Evolutionary conservation across 169 alveolate species (phyloP).

Genomic region (Plasmodium knowlesi): DNA sequence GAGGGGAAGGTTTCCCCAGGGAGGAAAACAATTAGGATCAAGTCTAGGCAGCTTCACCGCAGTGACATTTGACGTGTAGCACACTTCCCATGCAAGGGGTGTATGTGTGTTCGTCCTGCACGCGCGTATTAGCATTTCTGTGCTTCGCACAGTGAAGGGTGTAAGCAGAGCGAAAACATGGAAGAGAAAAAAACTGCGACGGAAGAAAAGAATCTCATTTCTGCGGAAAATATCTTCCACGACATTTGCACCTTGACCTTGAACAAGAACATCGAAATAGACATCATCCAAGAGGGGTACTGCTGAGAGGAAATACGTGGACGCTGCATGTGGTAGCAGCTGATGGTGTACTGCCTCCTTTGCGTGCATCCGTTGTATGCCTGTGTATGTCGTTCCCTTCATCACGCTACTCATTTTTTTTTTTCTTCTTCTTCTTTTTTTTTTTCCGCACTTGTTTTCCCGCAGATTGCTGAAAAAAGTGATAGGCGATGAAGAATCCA

Average conservation of each 20-base stretch:
- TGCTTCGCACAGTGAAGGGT: background rate
- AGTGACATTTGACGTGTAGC: background rate
- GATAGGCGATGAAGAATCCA: slow-evolving; percentile 59
- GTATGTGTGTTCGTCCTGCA: background rate
- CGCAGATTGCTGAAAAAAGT: slow-evolving; percentile 44
- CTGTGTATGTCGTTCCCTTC: background rate
- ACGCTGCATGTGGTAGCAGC: background rate
- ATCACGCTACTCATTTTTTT: background rate
- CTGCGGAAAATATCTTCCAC: slow-evolving; percentile 41
- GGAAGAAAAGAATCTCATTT: slow-evolving; percentile 17
- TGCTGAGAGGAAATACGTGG: background rate
- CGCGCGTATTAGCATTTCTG: background rate
- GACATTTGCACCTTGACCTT: slow-evolving; percentile 21
- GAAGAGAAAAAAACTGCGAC: background rate
- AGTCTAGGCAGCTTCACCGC: background rate
- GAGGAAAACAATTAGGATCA: background rate
- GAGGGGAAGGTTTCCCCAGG: background rate
- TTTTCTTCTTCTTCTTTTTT: background rate
- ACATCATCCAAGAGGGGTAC: slow-evolving; percentile 69
- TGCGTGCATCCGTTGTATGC: background rate
- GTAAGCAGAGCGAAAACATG: slow-evolving; percentile 12
- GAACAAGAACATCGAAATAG: slow-evolving; percentile 50
- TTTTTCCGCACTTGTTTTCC: background rate
- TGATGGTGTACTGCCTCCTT: background rate
- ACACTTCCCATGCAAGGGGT: background rate